Conservation (phyloP, 768 basidiomycete genomes). For the Cyclocybe cylindracea region DNA sequence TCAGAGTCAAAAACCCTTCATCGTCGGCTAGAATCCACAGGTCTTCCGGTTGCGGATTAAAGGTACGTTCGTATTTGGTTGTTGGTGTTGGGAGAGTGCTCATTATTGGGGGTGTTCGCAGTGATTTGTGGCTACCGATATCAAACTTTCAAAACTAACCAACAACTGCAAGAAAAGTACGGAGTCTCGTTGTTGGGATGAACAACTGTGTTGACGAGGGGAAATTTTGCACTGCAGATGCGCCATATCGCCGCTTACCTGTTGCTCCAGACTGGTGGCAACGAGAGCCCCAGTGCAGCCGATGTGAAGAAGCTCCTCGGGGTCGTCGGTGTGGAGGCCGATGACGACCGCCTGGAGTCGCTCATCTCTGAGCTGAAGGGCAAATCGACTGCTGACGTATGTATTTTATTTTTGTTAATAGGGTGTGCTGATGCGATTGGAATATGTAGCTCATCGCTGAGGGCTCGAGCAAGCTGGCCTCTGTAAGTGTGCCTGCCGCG, state of each 20-base stretch:
- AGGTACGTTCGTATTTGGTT: slow-evolving; percentile 37
- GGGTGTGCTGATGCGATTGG: slow-evolving; percentile 6
- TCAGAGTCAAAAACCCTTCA: slow-evolving; percentile 29
- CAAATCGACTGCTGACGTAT: slow-evolving; percentile 83
- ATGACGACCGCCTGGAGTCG: slow-evolving; percentile 76
- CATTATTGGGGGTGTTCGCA: slow-evolving; percentile 23
- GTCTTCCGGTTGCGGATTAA: slow-evolving; percentile 94
- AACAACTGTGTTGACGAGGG: no score
- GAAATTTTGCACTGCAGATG: slow-evolving; percentile 52
- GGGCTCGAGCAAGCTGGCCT: slow-evolving; percentile 91
- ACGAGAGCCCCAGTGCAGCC: slow-evolving; percentile 77
- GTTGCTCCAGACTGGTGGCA: slow-evolving; percentile 94
- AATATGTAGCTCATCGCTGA: slow-evolving; percentile 78
- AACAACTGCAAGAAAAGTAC: slow-evolving; percentile 44
- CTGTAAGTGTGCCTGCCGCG: slow-evolving; percentile 50
- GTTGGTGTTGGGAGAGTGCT: slow-evolving; percentile 1
- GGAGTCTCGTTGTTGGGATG: slow-evolving; percentile 7
- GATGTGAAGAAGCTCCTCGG: slow-evolving; percentile 89
- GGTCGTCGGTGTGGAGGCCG: slow-evolving; percentile 86
- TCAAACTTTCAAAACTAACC: slow-evolving; percentile 27
- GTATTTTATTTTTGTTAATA: slow-evolving; percentile 20
- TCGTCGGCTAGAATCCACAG: slow-evolving; percentile 89
- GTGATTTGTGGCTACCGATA: slow-evolving; percentile 94
- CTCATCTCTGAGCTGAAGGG: slow-evolving; percentile 89
- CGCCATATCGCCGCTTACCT: slow-evolving; percentile 95